Conservation (phyloP, 805 yeast genomes). For the Candida chauliodis region DNA sequence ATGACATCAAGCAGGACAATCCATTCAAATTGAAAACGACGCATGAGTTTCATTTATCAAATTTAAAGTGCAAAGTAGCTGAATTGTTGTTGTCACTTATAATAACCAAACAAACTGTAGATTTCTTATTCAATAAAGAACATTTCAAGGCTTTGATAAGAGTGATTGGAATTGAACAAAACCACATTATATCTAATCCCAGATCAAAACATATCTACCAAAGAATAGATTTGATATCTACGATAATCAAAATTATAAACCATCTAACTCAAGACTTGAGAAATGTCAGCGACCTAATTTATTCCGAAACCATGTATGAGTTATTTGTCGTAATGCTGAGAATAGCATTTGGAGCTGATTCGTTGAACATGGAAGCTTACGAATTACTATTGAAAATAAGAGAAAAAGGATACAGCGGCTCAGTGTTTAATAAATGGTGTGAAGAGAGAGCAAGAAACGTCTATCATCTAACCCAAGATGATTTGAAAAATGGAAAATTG, state of each 20-base stretch:
- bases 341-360: slow-evolving; percentile 47
- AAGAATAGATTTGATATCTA: slow-evolving; percentile 40
- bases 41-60: slow-evolving; percentile 44
- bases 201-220: slow-evolving; percentile 35
- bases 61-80: slow-evolving; percentile 44
- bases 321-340: slow-evolving; percentile 50
- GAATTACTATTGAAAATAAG: slow-evolving; percentile 36
- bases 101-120: slow-evolving; percentile 21
- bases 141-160: slow-evolving; percentile 39
- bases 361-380: slow-evolving; percentile 35
- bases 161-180: slow-evolving; percentile 49
- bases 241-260: slow-evolving; percentile 35
- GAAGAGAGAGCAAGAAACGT: slow-evolving; percentile 38
- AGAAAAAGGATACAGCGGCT: slow-evolving; percentile 19
- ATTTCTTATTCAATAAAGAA: slow-evolving; percentile 31
- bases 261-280: slow-evolving; percentile 34
- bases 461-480: slow-evolving; percentile 22
- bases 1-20: slow-evolving; percentile 11
- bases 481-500: slow-evolving; percentile 11
- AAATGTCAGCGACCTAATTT: slow-evolving; percentile 30
- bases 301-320: slow-evolving; percentile 42
- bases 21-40: slow-evolving; percentile 11
- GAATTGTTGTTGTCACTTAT: slow-evolving; percentile 47
- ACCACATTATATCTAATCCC: slow-evolving; percentile 41
- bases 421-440: slow-evolving; percentile 45